Conservation (phyloP, 352 stramenopile species). For the Phytophthora foliorum region DNA sequence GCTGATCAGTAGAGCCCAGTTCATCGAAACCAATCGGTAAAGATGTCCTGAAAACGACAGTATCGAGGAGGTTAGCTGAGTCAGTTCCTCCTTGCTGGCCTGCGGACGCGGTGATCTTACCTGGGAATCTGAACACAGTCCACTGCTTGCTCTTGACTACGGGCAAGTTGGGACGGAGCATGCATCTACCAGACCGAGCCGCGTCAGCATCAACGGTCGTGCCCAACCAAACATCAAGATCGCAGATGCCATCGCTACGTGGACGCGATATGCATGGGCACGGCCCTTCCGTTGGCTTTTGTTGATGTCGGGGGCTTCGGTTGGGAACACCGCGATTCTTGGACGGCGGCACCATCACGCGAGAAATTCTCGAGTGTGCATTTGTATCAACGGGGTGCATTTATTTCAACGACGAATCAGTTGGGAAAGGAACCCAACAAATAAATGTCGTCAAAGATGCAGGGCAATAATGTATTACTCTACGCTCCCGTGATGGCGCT, state of each 20-base stretch:
- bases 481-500: not conserved
- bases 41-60: conserved; percentile 36
- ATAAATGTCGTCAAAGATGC: conserved; percentile 2
- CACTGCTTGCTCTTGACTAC: conserved; percentile 64
- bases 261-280: conserved; percentile 45
- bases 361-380: not conserved
- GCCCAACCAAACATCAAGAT: conserved; percentile 64
- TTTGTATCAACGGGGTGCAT: not conserved
- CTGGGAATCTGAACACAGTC: conserved; percentile 44
- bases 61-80: not conserved
- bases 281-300: not conserved
- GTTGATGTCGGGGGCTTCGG: conserved; percentile 14
- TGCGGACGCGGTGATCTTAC: conserved; percentile 9
- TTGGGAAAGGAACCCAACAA: conserved; percentile 17
- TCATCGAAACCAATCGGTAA: conserved; percentile 62
- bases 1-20: conserved; percentile 53
- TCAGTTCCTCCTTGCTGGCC: not conserved
- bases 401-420: not conserved
- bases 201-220: conserved; percentile 53
- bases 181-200: conserved; percentile 14
- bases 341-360: conserved; percentile 47
- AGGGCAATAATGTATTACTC: conserved; percentile 14
- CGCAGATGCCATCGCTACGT: conserved; percentile 53
- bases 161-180: conserved; percentile 54
- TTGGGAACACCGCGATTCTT: conserved; percentile 42